Conservation (phyloP, 2,329 filamentous ascomycete genomes). For the Colletotrichum sojae region DNA sequence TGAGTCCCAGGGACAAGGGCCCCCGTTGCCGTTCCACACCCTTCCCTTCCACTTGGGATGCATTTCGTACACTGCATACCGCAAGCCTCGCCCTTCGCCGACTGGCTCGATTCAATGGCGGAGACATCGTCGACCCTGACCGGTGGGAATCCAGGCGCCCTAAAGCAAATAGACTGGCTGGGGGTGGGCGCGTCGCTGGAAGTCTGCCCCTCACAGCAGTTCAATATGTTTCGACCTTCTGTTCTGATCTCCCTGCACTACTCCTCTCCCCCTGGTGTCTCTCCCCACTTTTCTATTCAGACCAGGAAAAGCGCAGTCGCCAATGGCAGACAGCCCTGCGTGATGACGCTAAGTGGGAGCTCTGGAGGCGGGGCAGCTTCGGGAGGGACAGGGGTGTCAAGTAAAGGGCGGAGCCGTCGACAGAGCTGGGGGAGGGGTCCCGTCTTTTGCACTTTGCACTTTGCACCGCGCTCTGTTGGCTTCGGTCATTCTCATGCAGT, state of each 20-base stretch:
- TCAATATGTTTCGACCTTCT: conserved; percentile 2
- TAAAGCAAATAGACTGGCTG: background rate
- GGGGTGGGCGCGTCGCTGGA: conserved; percentile 2
- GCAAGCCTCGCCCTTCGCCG: conserved; percentile 4
- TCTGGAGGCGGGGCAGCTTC: conserved; percentile 30
- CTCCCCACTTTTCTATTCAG: conserved; percentile 11
- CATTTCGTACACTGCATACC: conserved; percentile 10
- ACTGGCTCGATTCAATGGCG: conserved; percentile 12
- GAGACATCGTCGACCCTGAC: background rate
- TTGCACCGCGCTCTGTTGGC: background rate
- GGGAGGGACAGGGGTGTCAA: conserved; percentile 19
- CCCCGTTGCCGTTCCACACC: background rate
- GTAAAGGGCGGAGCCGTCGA: background rate
- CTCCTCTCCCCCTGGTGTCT: conserved; percentile 1
- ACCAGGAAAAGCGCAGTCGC: conserved; percentile 18
- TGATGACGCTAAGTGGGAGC: conserved; percentile 30
- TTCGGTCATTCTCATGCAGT: conserved; percentile 13
- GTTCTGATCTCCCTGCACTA: conserved; percentile 27
- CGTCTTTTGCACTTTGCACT: background rate
- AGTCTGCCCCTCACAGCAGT: background rate
- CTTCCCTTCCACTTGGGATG: conserved; percentile 17
- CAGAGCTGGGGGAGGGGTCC: too few species aligned
- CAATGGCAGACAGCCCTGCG: conserved; percentile 28
- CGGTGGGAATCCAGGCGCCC: conserved; percentile 4
- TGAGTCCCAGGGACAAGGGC: background rate